Evolutionary conservation across 1,284 basidiomycete genomes (phyloP), one percentile per base, ranked within the genome.

Genomic region (Leccinum subatratum): DNA sequence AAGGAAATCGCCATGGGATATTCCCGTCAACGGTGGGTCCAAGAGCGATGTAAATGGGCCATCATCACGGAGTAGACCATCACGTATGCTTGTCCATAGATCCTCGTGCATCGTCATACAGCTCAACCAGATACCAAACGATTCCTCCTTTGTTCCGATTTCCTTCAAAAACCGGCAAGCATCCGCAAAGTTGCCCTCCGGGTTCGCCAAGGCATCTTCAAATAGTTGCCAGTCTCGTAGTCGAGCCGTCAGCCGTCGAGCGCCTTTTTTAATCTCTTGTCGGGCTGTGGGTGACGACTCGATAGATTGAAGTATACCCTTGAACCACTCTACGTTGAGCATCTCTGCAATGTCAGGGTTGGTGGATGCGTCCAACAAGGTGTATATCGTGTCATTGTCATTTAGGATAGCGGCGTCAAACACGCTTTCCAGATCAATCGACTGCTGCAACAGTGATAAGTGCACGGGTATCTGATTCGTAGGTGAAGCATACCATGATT

Each of bases 41-140:
- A 74, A 63, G 51, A 73, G 63, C 4, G 73, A 72, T 59, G 20
- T 45, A 25, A 76, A 66, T 7, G 64, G 62, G 34, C 20, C 25
- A n/a, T 66, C 64, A 12, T 63, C 16, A 5, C 59, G 67, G 3
- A 60, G 12, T 18, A 67, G 73, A 42, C 63, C 68, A 61, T 70
- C 64, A 22, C 25, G 67, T 30, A 77, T 18, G 8, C 18, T 66
- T 1, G 79, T 71, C 45, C 81, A 72, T 18, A 91, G 73, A 62
- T 85, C 83, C 1, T 77, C 78, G 62, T 89, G 83, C 22, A 81
- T 80, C 34, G 86, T 79, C 82, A 92, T 85, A 20, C 85, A 87
- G 65, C 84, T 83, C 6, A 92, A 77, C 86, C 88, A 90, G 58
- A 88, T 85, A 4, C 89, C 90, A 66, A 89, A 81, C 0, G 88